A percentile compares a stretch with the other conserved stretches of the same genome.
Conservation (phyloP, 2,329 filamentous ascomycete genomes). For the Aspergillus niger region DNA sequence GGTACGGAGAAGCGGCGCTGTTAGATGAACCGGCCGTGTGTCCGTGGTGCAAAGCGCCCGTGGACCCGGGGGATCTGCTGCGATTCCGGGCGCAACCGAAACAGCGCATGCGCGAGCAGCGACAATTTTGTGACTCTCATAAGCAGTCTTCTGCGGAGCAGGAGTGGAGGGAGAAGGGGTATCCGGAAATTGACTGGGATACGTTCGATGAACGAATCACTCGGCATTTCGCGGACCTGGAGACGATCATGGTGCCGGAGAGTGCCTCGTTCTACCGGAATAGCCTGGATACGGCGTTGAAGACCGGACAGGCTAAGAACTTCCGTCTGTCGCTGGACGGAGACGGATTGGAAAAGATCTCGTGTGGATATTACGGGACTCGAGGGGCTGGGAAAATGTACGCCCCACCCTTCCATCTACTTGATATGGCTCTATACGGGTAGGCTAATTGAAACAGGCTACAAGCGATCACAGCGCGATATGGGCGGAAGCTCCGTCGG, state of each 20-base stretch:
- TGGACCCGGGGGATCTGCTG: constrained; percentile 59
- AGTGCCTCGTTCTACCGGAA: constrained; percentile 62
- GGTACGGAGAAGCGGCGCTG: constrained; percentile 10
- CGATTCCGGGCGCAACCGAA: constrained; percentile 48
- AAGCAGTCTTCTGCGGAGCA: constrained; percentile 56
- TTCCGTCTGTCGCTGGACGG: constrained; percentile 56
- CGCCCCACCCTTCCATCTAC: constrained; percentile 28
- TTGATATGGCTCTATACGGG: neutral
- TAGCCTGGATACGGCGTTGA: constrained; percentile 57
- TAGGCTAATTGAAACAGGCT: constrained; percentile 33
- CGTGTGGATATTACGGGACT: constrained; percentile 81
- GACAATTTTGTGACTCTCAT: constrained; percentile 65
- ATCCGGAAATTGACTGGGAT: constrained; percentile 72
- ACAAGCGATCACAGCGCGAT: constrained; percentile 62
- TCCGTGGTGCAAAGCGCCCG: constrained; percentile 66
- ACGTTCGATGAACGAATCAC: constrained; percentile 61
- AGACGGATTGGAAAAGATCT: constrained; percentile 56
- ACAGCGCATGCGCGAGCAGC: constrained; percentile 39
- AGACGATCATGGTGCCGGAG: constrained; percentile 58
- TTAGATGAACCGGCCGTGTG: constrained; percentile 50
- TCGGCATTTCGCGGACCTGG: constrained; percentile 58
- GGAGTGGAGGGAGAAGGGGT: constrained; percentile 57
- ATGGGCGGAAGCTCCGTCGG: constrained; percentile 62
- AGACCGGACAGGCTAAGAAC: constrained; percentile 60
- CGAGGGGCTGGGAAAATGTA: constrained; percentile 72